These are phyloP conservation scores for Xerocomus nothofagi DNA, from an alignment of 1,284 basidiomycete species.

Conservation along the genomic window DNA sequence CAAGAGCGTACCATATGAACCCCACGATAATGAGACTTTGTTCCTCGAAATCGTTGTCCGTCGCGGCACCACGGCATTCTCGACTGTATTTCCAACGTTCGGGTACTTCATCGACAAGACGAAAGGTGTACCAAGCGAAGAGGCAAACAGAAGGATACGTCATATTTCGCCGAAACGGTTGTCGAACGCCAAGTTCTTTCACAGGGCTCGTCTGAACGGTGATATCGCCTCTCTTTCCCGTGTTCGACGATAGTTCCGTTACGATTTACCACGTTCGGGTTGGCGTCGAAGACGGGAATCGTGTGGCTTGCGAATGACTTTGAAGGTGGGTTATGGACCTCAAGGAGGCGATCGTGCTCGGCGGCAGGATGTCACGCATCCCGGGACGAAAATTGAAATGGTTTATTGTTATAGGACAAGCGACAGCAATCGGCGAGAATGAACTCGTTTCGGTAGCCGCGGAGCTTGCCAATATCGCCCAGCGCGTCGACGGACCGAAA, in stretches of 20 bases:
- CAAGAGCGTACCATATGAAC: slow-evolving; percentile 59
- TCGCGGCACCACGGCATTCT: slow-evolving; percentile 50
- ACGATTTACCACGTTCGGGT: slow-evolving; percentile 4
- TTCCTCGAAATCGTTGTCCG: slow-evolving; percentile 44
- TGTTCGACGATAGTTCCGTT: slow-evolving; percentile 1
- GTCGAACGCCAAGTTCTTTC: slow-evolving; percentile 34
- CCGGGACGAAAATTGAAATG: no score
- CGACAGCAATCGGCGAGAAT: no score
- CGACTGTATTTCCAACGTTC: slow-evolving; percentile 57
- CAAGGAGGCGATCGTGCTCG: no score
- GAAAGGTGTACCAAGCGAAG: slow-evolving; percentile 57
- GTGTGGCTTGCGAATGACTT: slow-evolving; percentile 41
- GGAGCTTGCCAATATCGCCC: no score
- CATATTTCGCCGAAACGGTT: slow-evolving; percentile 50
- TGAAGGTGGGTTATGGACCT: no score
- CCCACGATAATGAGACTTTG: slow-evolving; percentile 68
- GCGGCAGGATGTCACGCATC: no score
- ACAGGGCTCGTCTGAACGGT: slow-evolving; percentile 48
- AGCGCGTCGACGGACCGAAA: no score
- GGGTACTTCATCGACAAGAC: slow-evolving; percentile 63
- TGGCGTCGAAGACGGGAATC: slow-evolving; percentile 15
- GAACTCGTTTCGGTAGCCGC: no score
- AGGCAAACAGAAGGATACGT: slow-evolving; percentile 33
- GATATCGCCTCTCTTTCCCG: slow-evolving; percentile 42
- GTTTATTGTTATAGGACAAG: no score